phyloP scores from a whole-genome alignment of 495 filamentous ascomycete genomes.

The Melanomma pulvis-pyrius region DNA sequence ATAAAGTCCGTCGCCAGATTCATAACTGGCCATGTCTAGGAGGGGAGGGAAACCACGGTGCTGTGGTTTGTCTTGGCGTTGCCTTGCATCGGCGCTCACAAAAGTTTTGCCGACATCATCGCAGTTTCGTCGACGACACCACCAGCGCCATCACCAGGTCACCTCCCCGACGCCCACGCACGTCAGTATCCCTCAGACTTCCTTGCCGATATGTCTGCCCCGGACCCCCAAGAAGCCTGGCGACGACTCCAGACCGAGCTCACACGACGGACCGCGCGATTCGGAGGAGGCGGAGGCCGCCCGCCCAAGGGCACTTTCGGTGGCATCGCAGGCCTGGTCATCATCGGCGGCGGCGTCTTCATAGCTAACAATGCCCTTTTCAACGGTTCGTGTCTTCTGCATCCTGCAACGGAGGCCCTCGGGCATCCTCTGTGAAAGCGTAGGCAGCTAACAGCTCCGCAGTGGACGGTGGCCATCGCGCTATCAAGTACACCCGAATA shows the following conservation, averaged over 20 bases:
- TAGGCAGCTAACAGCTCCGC: not conserved
- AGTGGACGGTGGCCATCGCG: constrained; percentile 98
- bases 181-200: not conserved
- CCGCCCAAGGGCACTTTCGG: constrained; percentile 40
- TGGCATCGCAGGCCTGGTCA: constrained; percentile 51
- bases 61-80: not conserved
- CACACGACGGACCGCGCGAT: constrained; percentile 36
- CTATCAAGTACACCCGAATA: constrained; percentile 95
- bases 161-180: not conserved
- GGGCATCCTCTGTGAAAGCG: not conserved
- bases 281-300: constrained; percentile 55
- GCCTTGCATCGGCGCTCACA: constrained; percentile 14
- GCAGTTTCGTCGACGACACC: constrained; percentile 29
- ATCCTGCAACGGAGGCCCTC: not conserved
- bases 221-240: constrained; percentile 67
- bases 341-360: constrained; percentile 67
- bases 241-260: constrained; percentile 64
- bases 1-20: not conserved
- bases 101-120: constrained; percentile 23
- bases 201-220: constrained; percentile 26
- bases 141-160: constrained; percentile 7
- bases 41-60: not conserved
- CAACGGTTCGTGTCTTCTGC: constrained; percentile 64
- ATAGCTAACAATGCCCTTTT: constrained; percentile 85
- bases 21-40: not conserved